A percentile compares a stretch with the other conserved stretches of the same genome.
Evolutionary conservation across 2,329 filamentous ascomycete genomes (phyloP).

Genomic region (Arthroderma sp.): DNA sequence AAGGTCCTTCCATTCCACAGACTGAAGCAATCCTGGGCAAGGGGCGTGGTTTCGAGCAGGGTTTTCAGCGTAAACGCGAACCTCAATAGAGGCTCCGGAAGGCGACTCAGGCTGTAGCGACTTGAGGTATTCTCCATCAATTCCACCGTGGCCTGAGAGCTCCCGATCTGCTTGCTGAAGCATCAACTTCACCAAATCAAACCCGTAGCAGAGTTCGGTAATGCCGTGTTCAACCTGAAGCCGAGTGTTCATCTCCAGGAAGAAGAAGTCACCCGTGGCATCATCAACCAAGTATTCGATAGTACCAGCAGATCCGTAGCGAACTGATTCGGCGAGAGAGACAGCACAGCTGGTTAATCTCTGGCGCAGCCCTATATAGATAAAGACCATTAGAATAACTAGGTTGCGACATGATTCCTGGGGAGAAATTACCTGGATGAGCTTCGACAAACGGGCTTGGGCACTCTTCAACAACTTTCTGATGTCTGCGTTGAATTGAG

Average conservation of each 20-base stretch:
- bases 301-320: slow-evolving; percentile 75
- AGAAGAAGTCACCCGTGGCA: slow-evolving; percentile 63
- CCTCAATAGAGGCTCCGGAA: slow-evolving; percentile 39
- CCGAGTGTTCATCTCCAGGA: slow-evolving; percentile 47
- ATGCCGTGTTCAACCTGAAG: slow-evolving; percentile 47
- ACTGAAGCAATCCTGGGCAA: slow-evolving; percentile 36
- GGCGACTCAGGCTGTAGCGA: slow-evolving; percentile 32
- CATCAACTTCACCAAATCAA: slow-evolving; percentile 45
- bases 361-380: slow-evolving; percentile 39
- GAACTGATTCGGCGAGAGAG: slow-evolving; percentile 42
- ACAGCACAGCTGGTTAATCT: slow-evolving; percentile 56
- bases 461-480: slow-evolving; percentile 84
- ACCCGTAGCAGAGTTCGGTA: slow-evolving; percentile 42
- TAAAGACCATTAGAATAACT: too few relatives aligned
- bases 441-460: slow-evolving; percentile 55
- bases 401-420: too few relatives aligned
- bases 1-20: slow-evolving; percentile 40
- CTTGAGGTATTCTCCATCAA: slow-evolving; percentile 30
- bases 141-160: slow-evolving; percentile 31
- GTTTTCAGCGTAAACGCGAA: slow-evolving; percentile 44
- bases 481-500: slow-evolving; percentile 72
- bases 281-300: slow-evolving; percentile 86
- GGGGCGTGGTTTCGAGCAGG: slow-evolving; percentile 26
- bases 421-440: slow-evolving; percentile 24
- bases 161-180: slow-evolving; percentile 41